Evolutionary conservation across 2,329 filamentous ascomycete species (phyloP).

Genomic region (Trichoderma simmonsii): DNA sequence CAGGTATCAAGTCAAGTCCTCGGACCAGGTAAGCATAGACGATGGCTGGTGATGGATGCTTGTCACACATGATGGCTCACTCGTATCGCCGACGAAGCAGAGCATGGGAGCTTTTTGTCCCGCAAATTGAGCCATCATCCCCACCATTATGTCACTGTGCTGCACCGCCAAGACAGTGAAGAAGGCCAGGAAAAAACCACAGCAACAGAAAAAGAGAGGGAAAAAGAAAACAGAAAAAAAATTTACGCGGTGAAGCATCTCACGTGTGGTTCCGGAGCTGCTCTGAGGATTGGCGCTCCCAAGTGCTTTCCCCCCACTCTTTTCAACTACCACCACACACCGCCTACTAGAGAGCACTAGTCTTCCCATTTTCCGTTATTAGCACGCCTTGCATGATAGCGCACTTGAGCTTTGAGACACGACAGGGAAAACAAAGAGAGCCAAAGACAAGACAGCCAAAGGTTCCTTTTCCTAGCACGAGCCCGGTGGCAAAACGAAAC

Average conservation of each 20-base stretch:
- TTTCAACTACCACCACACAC: slow-evolving; percentile 12
- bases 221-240: background rate
- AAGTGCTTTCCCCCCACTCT: background rate
- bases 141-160: slow-evolving; percentile 16
- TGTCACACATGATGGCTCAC: background rate
- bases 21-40: background rate
- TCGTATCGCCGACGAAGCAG: slow-evolving; percentile 13
- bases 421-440: slow-evolving; percentile 8
- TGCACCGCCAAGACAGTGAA: slow-evolving; percentile 12
- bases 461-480: background rate
- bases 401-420: slow-evolving; percentile 1
- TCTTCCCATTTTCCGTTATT: slow-evolving; percentile 13
- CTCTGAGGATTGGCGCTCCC: slow-evolving; percentile 7
- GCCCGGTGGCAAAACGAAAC: slow-evolving; percentile 7
- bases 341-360: slow-evolving; percentile 7
- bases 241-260: slow-evolving; percentile 17
- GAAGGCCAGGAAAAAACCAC: background rate
- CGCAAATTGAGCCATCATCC: background rate
- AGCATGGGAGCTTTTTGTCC: background rate
- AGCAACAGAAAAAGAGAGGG: background rate
- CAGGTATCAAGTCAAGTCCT: background rate
- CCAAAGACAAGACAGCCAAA: background rate
- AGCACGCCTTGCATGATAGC: slow-evolving; percentile 16
- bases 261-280: slow-evolving; percentile 8
- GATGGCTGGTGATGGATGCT: background rate